These are phyloP conservation scores for Cicer yamashitae DNA, from an alignment of 306 rosid genomes.

Conservation along the genomic window DNA sequence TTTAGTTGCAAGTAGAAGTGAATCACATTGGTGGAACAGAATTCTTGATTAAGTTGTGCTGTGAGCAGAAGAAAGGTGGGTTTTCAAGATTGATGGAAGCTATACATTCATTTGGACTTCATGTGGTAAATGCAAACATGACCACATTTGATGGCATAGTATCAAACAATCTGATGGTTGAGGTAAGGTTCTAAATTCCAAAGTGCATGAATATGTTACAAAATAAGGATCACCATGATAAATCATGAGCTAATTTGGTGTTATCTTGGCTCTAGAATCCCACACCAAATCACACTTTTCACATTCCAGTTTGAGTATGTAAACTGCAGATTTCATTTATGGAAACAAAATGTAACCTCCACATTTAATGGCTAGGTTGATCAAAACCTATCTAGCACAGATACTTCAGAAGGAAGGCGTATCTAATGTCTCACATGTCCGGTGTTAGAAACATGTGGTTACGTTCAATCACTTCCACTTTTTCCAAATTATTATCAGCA, in stretches of 20 bases:
- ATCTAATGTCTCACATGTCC: too few species aligned
- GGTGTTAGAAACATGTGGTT: too few species aligned
- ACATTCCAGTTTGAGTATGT: neutral
- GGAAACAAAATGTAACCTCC: conserved; percentile 21
- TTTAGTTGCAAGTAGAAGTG: conserved; percentile 69
- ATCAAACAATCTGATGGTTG: conserved; percentile 59
- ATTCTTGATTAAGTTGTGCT: conserved; percentile 58
- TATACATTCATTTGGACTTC: conserved; percentile 67
- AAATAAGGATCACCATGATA: neutral
- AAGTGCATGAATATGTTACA: conserved; percentile 32
- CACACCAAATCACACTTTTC: neutral
- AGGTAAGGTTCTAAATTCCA: conserved; percentile 58
- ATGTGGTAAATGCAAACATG: conserved; percentile 63
- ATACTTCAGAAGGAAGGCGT: too few species aligned
- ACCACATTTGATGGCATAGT: conserved; percentile 59
- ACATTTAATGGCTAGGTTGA: conserved; percentile 2
- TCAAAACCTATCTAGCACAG: neutral
- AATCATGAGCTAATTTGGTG: conserved; percentile 22
- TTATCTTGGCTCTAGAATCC: neutral
- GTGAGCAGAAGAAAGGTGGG: conserved; percentile 59
- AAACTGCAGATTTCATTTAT: neutral
- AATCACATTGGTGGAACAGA: conserved; percentile 55
- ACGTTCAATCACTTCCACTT: too few species aligned
- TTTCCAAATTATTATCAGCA: too few species aligned
- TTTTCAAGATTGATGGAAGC: conserved; percentile 72